phyloP scores from a whole-genome alignment of 129 eudicot species.

The Deinandra increscens region DNA sequence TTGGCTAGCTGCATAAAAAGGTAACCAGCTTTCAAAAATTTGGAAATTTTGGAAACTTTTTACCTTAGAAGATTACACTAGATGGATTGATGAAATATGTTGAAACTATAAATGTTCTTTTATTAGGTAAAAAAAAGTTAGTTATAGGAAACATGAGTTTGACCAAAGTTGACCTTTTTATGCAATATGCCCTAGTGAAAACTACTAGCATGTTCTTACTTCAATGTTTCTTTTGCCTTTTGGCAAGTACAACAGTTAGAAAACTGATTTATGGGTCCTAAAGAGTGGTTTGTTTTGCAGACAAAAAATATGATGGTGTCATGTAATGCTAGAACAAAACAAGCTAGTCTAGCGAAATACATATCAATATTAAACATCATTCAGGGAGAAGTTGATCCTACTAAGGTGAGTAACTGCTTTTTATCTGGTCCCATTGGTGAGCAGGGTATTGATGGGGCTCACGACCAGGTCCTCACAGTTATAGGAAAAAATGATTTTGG shows the following conservation, averaged over 20 bases:
- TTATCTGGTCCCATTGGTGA: neutral
- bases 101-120: neutral
- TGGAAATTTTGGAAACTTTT: neutral
- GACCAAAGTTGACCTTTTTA: neutral
- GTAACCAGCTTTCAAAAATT: neutral
- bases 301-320: constrained; percentile 94
- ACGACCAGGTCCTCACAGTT: neutral
- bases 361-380: constrained; percentile 88
- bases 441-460: neutral
- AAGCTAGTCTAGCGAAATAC: constrained; percentile 86
- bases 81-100: neutral
- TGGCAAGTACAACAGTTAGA: neutral
- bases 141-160: neutral
- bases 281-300: constrained; percentile 41
- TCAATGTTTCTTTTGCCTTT: neutral
- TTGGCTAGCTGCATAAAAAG: neutral
- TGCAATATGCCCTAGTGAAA: neutral
- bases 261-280: too few relatives aligned
- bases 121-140: neutral
- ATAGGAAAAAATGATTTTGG: too few relatives aligned
- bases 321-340: constrained; percentile 76
- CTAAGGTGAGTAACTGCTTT: constrained; percentile 48
- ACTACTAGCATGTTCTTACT: neutral
- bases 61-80: neutral
- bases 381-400: constrained; percentile 97